Evolutionary conservation across 768 basidiomycete genomes (phyloP).

Genomic region (Gymnopilus dilepis): DNA sequence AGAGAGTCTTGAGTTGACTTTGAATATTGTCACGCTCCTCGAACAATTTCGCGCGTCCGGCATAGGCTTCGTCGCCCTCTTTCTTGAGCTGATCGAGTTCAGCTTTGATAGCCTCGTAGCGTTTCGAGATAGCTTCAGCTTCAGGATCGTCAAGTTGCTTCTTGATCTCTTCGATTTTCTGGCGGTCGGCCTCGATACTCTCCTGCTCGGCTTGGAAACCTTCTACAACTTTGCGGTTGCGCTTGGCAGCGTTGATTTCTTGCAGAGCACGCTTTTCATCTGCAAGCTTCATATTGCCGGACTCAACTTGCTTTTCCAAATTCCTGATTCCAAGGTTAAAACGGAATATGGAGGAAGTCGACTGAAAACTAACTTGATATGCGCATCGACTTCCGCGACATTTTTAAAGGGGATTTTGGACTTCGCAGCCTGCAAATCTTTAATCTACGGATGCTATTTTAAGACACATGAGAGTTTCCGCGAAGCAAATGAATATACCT

Average conservation of each 20-base stretch:
- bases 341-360: constrained; percentile 1
- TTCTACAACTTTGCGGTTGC: constrained; percentile 78
- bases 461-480: constrained; percentile 8
- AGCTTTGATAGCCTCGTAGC: constrained; percentile 79
- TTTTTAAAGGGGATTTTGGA: constrained; percentile 81
- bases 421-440: constrained; percentile 84
- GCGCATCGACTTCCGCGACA: constrained; percentile 84
- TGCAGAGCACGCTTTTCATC: constrained; percentile 96
- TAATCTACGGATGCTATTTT: constrained; percentile 55
- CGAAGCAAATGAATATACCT: constrained; percentile 49
- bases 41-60: constrained; percentile 79
- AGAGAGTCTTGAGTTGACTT: constrained; percentile 71
- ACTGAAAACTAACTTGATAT: constrained; percentile 69
- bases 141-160: constrained; percentile 92
- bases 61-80: constrained; percentile 84
- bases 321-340: constrained; percentile 50
- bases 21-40: constrained; percentile 84
- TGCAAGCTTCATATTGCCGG: constrained; percentile 87
- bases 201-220: constrained; percentile 80
- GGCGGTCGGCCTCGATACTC: constrained; percentile 79
- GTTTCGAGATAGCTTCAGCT: constrained; percentile 77
- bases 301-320: constrained; percentile 90
- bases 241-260: constrained; percentile 80
- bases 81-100: constrained; percentile 89
- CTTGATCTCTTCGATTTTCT: constrained; percentile 75